Conservation (phyloP, 1,139 yeast species). For the Magnusiomyces suaveolens region DNA sequence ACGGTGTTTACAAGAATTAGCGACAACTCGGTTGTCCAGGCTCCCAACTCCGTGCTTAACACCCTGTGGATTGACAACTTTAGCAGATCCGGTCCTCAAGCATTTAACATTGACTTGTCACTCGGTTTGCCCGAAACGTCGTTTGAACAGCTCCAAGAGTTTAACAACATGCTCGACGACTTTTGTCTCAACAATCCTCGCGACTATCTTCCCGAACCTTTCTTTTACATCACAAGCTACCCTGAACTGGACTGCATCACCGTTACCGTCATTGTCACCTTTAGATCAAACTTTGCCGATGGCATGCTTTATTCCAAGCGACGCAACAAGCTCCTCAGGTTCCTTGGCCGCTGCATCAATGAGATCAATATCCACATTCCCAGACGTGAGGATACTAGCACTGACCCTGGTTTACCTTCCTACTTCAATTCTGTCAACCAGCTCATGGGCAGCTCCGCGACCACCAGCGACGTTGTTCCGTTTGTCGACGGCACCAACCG, state of each 20-base stretch:
- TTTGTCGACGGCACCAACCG: neutral
- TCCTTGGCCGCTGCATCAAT: constrained; percentile 32
- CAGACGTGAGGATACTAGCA: constrained; percentile 28
- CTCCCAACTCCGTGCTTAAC: constrained; percentile 34
- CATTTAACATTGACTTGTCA: constrained; percentile 22
- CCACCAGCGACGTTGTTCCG: neutral
- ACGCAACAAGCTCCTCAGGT: constrained; percentile 27
- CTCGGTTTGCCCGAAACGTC: constrained; percentile 35
- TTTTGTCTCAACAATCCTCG: constrained; percentile 31
- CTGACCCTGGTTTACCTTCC: constrained; percentile 31
- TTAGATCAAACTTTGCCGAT: constrained; percentile 32
- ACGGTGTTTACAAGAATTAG: constrained; percentile 30
- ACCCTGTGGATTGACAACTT: constrained; percentile 35
- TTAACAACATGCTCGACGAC: constrained; percentile 26
- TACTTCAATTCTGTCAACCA: neutral
- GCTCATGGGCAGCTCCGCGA: neutral
- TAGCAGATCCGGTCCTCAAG: constrained; percentile 33
- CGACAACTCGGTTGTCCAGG: constrained; percentile 31
- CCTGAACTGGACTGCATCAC: constrained; percentile 32
- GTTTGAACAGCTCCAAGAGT: constrained; percentile 29
- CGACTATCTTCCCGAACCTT: constrained; percentile 31
- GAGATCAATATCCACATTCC: constrained; percentile 19
- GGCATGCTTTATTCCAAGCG: constrained; percentile 26
- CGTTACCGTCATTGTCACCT: constrained; percentile 26
- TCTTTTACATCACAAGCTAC: constrained; percentile 28